Conservation (phyloP, 2,329 filamentous ascomycete species). For the Cladosporium colombiae region DNA sequence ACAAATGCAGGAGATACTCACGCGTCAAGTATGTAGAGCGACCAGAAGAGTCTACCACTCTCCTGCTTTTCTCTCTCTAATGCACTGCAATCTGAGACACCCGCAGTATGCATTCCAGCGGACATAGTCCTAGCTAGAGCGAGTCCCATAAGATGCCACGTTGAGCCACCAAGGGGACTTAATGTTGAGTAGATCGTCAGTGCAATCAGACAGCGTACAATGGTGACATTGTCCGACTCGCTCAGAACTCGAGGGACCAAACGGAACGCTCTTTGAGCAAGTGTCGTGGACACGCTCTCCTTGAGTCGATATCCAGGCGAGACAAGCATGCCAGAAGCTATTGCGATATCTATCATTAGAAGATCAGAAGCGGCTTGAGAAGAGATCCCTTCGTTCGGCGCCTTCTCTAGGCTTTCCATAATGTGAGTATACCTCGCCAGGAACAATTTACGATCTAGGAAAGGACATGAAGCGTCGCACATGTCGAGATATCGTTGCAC, state of each 20-base stretch:
- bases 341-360: neutral
- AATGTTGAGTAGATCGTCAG: conserved; percentile 2
- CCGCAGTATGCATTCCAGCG: conserved; percentile 11
- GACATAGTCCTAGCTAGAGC: conserved; percentile 14
- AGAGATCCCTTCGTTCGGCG: neutral
- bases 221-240: neutral
- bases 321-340: conserved; percentile 3
- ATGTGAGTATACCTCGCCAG: neutral
- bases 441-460: conserved; percentile 2
- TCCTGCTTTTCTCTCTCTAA: neutral
- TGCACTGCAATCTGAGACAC: neutral
- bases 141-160: conserved; percentile 13
- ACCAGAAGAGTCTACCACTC: conserved; percentile 10
- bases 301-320: neutral
- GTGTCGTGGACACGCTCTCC: neutral
- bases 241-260: neutral
- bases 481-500: neutral
- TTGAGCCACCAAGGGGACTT: conserved; percentile 5
- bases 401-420: neutral
- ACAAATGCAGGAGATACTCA: neutral
- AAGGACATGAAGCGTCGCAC: conserved; percentile 11
- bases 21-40: conserved; percentile 12
- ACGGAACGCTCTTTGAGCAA: neutral
- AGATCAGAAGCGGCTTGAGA: conserved; percentile 3
- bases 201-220: conserved; percentile 2